Percentiles rank a stretch among this genome's conserved stretches.
phyloP scores from a whole-genome alignment of 148 eudicot species.

The Simmondsia chinensis region DNA sequence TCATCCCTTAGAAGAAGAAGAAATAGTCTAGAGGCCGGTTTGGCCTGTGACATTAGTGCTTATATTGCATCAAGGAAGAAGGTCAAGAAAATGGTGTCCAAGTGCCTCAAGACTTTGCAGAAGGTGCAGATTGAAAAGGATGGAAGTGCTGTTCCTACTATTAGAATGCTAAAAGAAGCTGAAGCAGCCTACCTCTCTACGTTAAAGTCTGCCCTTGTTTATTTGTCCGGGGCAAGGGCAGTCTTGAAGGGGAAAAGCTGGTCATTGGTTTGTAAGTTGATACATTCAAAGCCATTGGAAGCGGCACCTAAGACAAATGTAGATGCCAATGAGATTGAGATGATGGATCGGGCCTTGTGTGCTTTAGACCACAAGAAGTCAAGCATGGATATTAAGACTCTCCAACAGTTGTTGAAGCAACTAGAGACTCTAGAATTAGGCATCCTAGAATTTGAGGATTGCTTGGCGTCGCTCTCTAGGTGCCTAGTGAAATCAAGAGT shows the following conservation, averaged over 20 bases:
- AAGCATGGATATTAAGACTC: not conserved
- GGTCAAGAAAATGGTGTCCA: constrained; percentile 9
- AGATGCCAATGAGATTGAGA: constrained; percentile 2
- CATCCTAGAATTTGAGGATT: constrained; percentile 11
- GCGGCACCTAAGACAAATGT: not conserved
- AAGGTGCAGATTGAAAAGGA: not conserved
- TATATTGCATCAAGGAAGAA: constrained; percentile 10
- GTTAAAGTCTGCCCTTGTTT: constrained; percentile 10
- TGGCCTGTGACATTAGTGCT: not conserved
- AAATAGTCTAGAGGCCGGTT: not conserved
- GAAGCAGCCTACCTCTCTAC: constrained; percentile 6
- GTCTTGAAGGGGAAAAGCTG: constrained; percentile 2
- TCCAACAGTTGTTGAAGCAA: constrained; percentile 1
- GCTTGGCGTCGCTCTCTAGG: constrained; percentile 16
- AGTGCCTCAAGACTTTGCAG: constrained; percentile 1
- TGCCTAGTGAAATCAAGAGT: constrained; percentile 23
- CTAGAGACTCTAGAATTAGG: not conserved
- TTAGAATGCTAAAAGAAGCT: constrained; percentile 8
- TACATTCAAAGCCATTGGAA: constrained; percentile 1
- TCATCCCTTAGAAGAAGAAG: constrained; percentile 12
- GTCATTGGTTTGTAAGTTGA: constrained; percentile 7
- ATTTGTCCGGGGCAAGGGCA: not conserved
- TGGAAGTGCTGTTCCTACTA: not conserved
- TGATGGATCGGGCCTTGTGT: not conserved
- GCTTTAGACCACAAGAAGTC: not conserved